Percentiles rank a stretch among this genome's conserved stretches.
Evolutionary conservation across 2,329 filamentous ascomycete species (phyloP).

Genomic region (Pseudopyricularia javanii): DNA sequence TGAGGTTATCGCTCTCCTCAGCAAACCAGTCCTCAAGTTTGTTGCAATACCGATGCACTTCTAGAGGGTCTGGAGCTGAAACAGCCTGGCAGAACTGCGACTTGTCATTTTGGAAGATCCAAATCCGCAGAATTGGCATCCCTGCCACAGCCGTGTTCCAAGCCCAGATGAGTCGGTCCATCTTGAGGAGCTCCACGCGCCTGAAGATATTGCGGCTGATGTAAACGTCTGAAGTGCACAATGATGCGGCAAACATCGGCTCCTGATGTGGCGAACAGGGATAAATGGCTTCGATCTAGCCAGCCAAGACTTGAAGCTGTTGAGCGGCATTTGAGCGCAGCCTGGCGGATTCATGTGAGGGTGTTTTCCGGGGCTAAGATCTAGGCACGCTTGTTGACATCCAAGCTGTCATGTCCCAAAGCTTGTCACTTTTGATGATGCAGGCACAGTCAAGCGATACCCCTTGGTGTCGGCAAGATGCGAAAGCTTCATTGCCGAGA

Average conservation of each 20-base stretch:
- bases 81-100: background rate
- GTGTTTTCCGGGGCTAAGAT: background rate
- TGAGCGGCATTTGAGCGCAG: background rate
- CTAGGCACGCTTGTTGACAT: background rate
- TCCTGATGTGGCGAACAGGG: constrained; percentile 11
- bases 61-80: background rate
- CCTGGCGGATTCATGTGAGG: background rate
- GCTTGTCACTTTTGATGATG: background rate
- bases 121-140: background rate
- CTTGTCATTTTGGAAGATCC: background rate
- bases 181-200: background rate
- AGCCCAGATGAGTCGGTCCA: background rate
- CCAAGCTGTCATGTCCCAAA: background rate
- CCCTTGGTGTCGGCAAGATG: background rate
- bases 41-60: background rate
- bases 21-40: background rate
- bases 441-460: background rate
- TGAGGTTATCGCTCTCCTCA: background rate
- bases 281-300: constrained; percentile 20
- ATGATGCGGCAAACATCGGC: constrained; percentile 7
- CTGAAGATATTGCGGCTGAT: background rate
- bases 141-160: background rate
- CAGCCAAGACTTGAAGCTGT: constrained; percentile 9
- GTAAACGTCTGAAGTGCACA: constrained; percentile 3
- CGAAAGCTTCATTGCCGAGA: background rate